A percentile compares a stretch with the other conserved stretches of the same genome.
Evolutionary conservation across 306 rosid genomes (phyloP).

Genomic region (Glycyrrhiza uralensis): DNA sequence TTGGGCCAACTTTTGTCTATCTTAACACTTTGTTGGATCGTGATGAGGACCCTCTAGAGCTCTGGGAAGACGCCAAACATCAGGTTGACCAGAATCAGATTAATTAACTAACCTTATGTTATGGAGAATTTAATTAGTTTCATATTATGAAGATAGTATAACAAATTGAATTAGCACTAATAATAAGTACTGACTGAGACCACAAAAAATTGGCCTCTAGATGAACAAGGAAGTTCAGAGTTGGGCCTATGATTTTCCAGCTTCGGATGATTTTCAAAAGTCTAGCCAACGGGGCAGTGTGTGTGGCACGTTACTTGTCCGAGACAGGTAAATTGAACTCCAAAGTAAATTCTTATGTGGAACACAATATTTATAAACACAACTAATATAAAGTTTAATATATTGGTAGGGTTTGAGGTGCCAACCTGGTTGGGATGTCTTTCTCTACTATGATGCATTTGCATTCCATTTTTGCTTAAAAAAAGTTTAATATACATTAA

Average conservation of each 20-base stretch:
- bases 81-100: conserved; percentile 54
- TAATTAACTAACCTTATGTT: background rate
- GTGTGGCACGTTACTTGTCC: conserved; percentile 52
- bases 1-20: conserved; percentile 72
- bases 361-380: no score
- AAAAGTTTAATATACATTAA: no score
- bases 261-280: conserved; percentile 61
- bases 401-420: no score
- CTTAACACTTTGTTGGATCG: conserved; percentile 40
- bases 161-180: background rate
- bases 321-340: conserved; percentile 45
- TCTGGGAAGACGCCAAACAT: conserved; percentile 79
- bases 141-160: background rate
- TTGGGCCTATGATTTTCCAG: conserved; percentile 84
- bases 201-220: conserved; percentile 23
- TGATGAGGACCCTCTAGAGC: conserved; percentile 24
- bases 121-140: background rate
- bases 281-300: conserved; percentile 55
- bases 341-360: background rate
- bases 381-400: no score
- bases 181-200: conserved; percentile 1
- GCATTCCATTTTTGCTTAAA: no score
- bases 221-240: conserved; percentile 58
- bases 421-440: no score
- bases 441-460: no score